These are phyloP conservation scores for Rubroboletus satanas DNA, from an alignment of 768 basidiomycete species.

Conservation along the genomic window DNA sequence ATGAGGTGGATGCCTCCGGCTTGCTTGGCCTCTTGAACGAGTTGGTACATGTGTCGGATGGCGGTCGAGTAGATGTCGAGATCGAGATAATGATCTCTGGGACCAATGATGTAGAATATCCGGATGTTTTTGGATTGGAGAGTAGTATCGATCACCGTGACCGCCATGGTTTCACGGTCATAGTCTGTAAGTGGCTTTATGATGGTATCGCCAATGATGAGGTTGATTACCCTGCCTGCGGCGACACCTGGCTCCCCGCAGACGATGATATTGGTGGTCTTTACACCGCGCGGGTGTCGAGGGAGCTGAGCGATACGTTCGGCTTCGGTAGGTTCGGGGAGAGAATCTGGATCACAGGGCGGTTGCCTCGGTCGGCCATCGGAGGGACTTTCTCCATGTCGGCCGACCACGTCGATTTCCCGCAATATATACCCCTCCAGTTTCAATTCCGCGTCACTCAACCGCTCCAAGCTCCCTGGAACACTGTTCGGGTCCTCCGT, in stretches of 20 bases:
- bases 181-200: slow-evolving; percentile 24
- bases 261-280: slow-evolving; percentile 37
- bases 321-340: slow-evolving; percentile 10
- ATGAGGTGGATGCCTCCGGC: slow-evolving; percentile 39
- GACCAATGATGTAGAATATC: slow-evolving; percentile 31
- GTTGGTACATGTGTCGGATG: slow-evolving; percentile 23
- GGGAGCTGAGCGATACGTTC: slow-evolving; percentile 18
- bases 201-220: slow-evolving; percentile 16
- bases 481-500: neutral
- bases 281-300: slow-evolving; percentile 15
- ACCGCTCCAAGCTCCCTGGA: slow-evolving; percentile 21
- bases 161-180: slow-evolving; percentile 32
- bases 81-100: slow-evolving; percentile 27
- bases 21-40: slow-evolving; percentile 23
- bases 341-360: slow-evolving; percentile 2
- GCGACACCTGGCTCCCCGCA: slow-evolving; percentile 41
- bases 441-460: slow-evolving; percentile 9
- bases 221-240: slow-evolving; percentile 26
- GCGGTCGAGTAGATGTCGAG: slow-evolving; percentile 14
- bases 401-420: slow-evolving; percentile 9
- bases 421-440: slow-evolving; percentile 12
- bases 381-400: neutral
- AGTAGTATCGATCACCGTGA: slow-evolving; percentile 21
- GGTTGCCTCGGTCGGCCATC: neutral
- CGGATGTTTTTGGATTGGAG: slow-evolving; percentile 19